Base-by-base conservation (phyloP, 1,139 yeast species). In the Suhomyces kunorum region DNA sequence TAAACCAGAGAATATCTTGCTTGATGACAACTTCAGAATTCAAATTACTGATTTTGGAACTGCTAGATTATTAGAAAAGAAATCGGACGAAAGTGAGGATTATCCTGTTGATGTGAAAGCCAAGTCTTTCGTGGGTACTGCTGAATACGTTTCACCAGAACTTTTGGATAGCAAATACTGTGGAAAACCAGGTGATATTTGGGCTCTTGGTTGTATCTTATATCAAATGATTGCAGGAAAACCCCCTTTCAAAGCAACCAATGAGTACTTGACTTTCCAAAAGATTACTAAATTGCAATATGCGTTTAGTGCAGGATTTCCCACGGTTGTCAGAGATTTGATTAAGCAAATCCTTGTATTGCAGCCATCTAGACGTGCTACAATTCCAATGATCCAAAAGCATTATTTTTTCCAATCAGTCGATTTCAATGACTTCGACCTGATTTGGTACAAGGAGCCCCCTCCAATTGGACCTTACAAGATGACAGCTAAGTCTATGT, bases 1-100 rank as follows among this genome's bases (percentile, higher is more conserved):
- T 41, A 85, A 85, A 53, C 92, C 94, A 0, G 94, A 85, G 56
- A 85, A 85, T 54, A 81, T 85, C 29, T 58, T 85, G 38, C 64
- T 85, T 27, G 86, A 79, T 53, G 78, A 76, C 34, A 80, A 81
- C 34, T 75, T 81, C 63, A 73, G 82, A 46, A 66, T 86, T 36
- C 84, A 82, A 76, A 78, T 85, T 34, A 84, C 94, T 0, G 94
- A 85, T 64, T 85, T 85, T 55, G 94, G 94, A 9, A 87, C 92
- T 12, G 92, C 92, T 0, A 74, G 83, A 46, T 66, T 83, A 19
- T 61, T 80, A 5, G 78, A 75, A 30, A 72, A 69, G 46, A 68
- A 69, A 34, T 70, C 65, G 28, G 71, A 50, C 38, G 64, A 58
- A 25, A 56, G 57, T 39, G 74, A 70, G 47, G 66, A 67, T 38